These are phyloP conservation scores for Dipodascus albidus DNA, from an alignment of 805 yeast genomes.

Conservation along the genomic window DNA sequence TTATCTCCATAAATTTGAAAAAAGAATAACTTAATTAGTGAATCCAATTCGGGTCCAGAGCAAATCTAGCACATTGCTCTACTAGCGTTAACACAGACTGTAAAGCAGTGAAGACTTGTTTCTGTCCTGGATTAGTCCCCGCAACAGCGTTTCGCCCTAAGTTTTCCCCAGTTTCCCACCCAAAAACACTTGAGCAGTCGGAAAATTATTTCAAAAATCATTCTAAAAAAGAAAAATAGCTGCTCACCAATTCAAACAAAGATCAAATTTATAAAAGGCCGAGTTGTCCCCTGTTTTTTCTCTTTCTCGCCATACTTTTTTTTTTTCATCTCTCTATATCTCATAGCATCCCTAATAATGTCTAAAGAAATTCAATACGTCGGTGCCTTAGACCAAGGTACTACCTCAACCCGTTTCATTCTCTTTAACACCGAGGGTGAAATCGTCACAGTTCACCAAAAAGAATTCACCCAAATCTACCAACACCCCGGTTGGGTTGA, in stretches of 20 bases:
- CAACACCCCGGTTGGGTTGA: constrained; percentile 65
- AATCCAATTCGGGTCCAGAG: too few species aligned
- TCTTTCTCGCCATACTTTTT: not conserved
- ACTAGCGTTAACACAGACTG: too few species aligned
- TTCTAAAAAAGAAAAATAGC: not conserved
- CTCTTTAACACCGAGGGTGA: constrained; percentile 61
- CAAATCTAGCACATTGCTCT: too few species aligned
- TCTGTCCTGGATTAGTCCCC: not conserved
- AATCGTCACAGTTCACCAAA: constrained; percentile 81
- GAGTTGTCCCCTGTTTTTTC: not conserved
- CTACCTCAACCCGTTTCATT: constrained; percentile 85
- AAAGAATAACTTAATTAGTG: too few species aligned
- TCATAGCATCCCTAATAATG: not conserved
- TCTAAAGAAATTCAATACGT: constrained; percentile 20
- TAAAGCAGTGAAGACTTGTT: not conserved
- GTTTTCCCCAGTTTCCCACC: not conserved
- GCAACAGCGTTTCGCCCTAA: too few species aligned
- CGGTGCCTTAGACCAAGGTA: constrained; percentile 78
- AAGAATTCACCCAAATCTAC: constrained; percentile 52
- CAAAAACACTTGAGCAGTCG: not conserved
- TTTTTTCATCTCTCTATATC: not conserved
- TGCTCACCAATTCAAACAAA: not conserved
- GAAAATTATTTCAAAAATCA: not conserved
- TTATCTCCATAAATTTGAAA: too few species aligned
- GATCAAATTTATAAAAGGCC: not conserved